Conservation (phyloP, 2,329 filamentous ascomycete species). For the Aspergillus thermomutatus region DNA sequence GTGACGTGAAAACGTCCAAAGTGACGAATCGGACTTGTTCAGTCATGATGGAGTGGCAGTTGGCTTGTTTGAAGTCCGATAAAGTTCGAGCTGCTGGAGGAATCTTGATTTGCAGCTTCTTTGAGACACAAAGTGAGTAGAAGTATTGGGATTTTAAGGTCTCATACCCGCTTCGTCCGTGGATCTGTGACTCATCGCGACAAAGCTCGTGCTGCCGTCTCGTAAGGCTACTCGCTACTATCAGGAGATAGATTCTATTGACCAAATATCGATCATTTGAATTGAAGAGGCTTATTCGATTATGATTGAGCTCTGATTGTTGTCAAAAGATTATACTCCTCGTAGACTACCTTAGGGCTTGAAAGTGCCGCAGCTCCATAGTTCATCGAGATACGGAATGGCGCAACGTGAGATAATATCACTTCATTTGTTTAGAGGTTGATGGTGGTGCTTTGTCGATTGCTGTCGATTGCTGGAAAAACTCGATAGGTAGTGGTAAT, state of each 20-base stretch:
- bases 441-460: not conserved
- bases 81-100: not conserved
- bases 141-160: not conserved
- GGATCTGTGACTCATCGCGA: not conserved
- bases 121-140: not conserved
- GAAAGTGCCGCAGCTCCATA: not conserved
- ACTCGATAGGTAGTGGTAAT: not conserved
- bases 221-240: not conserved
- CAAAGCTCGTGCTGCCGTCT: not conserved
- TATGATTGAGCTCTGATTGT: not conserved
- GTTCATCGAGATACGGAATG: not conserved
- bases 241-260: not conserved
- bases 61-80: not conserved
- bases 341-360: not conserved
- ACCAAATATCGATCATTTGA: not conserved
- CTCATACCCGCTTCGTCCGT: not conserved
- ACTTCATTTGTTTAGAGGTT: too few species aligned
- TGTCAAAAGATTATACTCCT: not conserved
- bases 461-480: not conserved
- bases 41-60: constrained; percentile 16
- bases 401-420: not conserved
- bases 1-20: constrained; percentile 44
- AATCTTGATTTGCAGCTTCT: not conserved
- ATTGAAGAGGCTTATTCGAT: not conserved
- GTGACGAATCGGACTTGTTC: constrained; percentile 30